A percentile compares a stretch with the other conserved stretches of the same genome.
phyloP scores from a whole-genome alignment of 257 asterid genomes.

The Solanum chmielewskii region DNA sequence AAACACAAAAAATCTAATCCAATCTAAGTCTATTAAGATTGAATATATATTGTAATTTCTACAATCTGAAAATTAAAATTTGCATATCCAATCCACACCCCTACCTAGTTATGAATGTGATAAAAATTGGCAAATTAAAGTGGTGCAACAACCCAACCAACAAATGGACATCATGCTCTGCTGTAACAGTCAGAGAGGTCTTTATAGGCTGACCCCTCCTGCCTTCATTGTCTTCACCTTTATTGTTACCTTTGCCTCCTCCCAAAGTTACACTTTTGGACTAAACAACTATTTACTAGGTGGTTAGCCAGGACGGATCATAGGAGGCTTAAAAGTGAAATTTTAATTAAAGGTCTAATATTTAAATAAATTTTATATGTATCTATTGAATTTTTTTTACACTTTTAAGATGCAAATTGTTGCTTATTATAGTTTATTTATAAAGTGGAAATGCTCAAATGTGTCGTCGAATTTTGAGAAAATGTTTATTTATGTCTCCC shows the following conservation, averaged over 20 bases:
- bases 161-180: neutral
- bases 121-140: too few relatives aligned
- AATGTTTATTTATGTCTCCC: too few relatives aligned
- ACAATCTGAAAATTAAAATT: neutral
- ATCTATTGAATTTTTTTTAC: too few relatives aligned
- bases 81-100: neutral
- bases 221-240: neutral
- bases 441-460: too few relatives aligned
- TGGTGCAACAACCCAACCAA: neutral
- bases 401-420: too few relatives aligned
- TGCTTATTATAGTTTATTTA: too few relatives aligned
- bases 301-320: neutral
- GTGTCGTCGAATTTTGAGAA: too few relatives aligned
- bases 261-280: neutral
- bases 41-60: slow-evolving; percentile 29
- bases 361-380: too few relatives aligned
- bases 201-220: neutral
- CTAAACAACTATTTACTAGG: neutral
- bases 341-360: too few relatives aligned
- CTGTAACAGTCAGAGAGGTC: neutral
- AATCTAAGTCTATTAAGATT: slow-evolving; percentile 3
- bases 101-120: too few relatives aligned
- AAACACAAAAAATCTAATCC: neutral
- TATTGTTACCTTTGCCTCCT: neutral
- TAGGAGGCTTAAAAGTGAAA: neutral